A percentile compares a stretch with the other conserved stretches of the same genome.
Conservation (phyloP, 2,329 filamentous ascomycete genomes). For the Leptosphaerulina australis region DNA sequence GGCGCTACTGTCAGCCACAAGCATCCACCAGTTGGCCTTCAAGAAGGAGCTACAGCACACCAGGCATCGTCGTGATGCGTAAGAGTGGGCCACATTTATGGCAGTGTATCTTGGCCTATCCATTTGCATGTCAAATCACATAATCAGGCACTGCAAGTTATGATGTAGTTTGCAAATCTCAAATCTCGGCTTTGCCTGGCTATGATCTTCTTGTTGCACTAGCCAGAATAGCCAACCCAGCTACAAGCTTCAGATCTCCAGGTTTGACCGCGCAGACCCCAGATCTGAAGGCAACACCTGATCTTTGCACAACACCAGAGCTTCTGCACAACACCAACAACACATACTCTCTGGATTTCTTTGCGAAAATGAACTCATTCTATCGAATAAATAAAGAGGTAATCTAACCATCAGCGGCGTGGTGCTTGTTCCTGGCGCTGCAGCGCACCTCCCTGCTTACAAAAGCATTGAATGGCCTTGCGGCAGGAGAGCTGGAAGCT, state of each 20-base stretch:
- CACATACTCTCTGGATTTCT: too few relatives aligned
- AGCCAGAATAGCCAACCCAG: constrained; percentile 1
- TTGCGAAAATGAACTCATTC: too few relatives aligned
- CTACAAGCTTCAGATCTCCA: constrained; percentile 13
- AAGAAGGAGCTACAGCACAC: background rate
- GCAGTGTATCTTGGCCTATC: background rate
- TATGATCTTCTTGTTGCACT: constrained; percentile 3
- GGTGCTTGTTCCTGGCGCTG: too few relatives aligned
- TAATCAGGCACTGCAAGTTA: background rate
- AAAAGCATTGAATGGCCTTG: background rate
- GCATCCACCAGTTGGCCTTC: constrained; percentile 13
- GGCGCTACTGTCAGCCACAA: constrained; percentile 17
- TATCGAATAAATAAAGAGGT: too few relatives aligned
- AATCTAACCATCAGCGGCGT: too few relatives aligned
- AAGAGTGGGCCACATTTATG: background rate
- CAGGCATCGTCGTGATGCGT: background rate
- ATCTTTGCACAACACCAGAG: background rate
- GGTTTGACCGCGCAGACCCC: background rate
- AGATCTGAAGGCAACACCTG: constrained; percentile 3
- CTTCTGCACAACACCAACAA: too few relatives aligned
- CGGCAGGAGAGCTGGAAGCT: background rate
- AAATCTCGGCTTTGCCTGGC: constrained; percentile 2
- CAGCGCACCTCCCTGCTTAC: background rate
- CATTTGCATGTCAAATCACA: background rate
- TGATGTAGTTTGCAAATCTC: background rate